Conservation (phyloP, 106 monocot species). For the Alisma plantagoaquatica region DNA sequence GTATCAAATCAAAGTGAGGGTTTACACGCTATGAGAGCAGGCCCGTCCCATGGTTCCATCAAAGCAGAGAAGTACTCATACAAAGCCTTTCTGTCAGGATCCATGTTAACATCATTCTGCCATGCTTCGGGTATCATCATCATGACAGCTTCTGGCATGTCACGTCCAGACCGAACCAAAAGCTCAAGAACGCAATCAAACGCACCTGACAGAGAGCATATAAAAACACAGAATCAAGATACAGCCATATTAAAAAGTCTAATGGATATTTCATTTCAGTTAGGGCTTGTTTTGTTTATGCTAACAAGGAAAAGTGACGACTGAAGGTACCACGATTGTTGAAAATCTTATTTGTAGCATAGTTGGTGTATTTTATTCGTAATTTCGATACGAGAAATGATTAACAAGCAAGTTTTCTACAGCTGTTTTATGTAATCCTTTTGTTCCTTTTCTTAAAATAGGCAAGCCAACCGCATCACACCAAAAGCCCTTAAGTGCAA, state of each 20-base stretch:
- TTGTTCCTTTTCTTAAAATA: too few relatives aligned
- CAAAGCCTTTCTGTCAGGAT: slow-evolving; percentile 70
- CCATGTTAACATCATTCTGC: slow-evolving; percentile 92
- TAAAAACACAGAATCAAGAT: not conserved
- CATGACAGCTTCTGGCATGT: slow-evolving; percentile 90
- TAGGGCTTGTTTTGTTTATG: too few relatives aligned
- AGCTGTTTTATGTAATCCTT: too few relatives aligned
- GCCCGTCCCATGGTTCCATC: slow-evolving; percentile 98
- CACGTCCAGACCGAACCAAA: slow-evolving; percentile 73
- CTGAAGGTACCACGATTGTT: too few relatives aligned
- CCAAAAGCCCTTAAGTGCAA: too few relatives aligned
- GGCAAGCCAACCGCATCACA: too few relatives aligned
- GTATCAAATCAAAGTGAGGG: not conserved
- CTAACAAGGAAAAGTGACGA: too few relatives aligned
- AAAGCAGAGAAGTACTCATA: slow-evolving; percentile 92
- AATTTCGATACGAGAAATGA: too few relatives aligned
- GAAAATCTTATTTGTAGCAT: too few relatives aligned
- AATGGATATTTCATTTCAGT: too few relatives aligned
- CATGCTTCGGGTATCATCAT: slow-evolving; percentile 99
- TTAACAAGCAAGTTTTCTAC: too few relatives aligned
- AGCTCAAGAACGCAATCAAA: slow-evolving; percentile 94
- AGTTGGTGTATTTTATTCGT: too few relatives aligned
- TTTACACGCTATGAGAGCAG: slow-evolving; percentile 86
- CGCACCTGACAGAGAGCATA: slow-evolving; percentile 40
- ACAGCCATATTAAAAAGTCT: not conserved